Conservation (phyloP, 2,329 filamentous ascomycete species). For the Capronia americana region DNA sequence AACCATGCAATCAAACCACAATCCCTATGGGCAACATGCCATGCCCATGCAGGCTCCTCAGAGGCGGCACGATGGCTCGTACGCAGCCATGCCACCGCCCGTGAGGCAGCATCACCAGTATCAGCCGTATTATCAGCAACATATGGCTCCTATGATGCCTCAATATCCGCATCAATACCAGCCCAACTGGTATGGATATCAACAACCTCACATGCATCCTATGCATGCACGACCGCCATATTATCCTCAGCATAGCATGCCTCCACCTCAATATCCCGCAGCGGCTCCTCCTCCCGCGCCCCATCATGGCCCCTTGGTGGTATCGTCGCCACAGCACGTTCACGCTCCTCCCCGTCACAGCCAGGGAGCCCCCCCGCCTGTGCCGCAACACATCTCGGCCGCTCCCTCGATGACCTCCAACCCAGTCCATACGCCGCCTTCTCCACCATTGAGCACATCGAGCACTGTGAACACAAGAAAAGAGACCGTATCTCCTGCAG, state of each 20-base stretch:
- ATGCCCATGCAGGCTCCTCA: constrained; percentile 58
- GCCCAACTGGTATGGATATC: constrained; percentile 53
- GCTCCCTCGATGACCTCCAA: constrained; percentile 42
- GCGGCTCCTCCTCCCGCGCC: constrained; percentile 38
- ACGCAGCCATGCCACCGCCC: constrained; percentile 54
- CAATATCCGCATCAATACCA: constrained; percentile 54
- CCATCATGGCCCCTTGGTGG: constrained; percentile 33
- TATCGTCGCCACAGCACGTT: constrained; percentile 34
- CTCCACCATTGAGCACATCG: constrained; percentile 37
- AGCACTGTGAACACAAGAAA: constrained; percentile 38
- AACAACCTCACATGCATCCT: constrained; percentile 49
- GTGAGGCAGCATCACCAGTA: constrained; percentile 66
- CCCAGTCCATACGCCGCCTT: constrained; percentile 43
- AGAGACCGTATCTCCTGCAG: constrained; percentile 35
- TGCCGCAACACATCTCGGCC: constrained; percentile 43
- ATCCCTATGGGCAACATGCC: constrained; percentile 51
- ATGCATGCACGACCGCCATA: constrained; percentile 52
- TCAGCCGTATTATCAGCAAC: constrained; percentile 63
- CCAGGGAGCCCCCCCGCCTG: constrained; percentile 28
- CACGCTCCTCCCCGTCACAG: constrained; percentile 37
- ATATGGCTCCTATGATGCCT: constrained; percentile 59
- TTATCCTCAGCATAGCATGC: constrained; percentile 51
- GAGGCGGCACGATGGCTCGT: constrained; percentile 54
- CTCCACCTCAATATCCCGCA: constrained; percentile 47
- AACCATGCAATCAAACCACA: constrained; percentile 44